Evolutionary conservation across 2,329 filamentous ascomycete species (phyloP), one percentile per base, ranked within the genome.

Genomic region (Xylariaceae sp.): DNA sequence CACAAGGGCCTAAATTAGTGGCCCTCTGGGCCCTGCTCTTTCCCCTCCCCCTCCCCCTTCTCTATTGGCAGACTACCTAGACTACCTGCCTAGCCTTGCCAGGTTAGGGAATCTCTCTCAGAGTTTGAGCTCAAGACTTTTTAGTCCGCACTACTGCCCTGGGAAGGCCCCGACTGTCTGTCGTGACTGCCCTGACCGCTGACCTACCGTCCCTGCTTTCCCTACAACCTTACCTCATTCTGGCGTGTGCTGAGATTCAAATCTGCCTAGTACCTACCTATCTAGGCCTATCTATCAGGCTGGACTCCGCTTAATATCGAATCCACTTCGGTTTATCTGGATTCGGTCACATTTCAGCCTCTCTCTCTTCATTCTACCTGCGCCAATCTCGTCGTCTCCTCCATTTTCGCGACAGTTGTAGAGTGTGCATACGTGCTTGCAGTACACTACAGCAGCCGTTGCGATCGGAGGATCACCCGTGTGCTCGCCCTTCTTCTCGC

Each of bases 241-340:
- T 65, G 63, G 57, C 60, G 60, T 59, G 56, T 58, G 56, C 59
- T 62, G 58, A 61, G 55, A 62, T 60, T 63, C 62, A 63, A 60
- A 63, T 65, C 63, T 62, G 64, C 61, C 65, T 51, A 51, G 49
- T 51, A 51, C 49, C 49, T 51, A 51, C 23, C 49, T 51, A 51
- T 49, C 17, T 18, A 18, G 17, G 47, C 64, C 59, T 63, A 64
- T 62, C 48, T 53, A 56, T 52, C 61, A 62, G 61, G 61, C 61
- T 62, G 60, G 57, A 58, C 63, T 64, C 64, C 63, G 65, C 64
- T 60, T 53, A 57, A 55, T 62, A 47, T 55, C 55, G 57, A 57
- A 58, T 51, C 62, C 62, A 62, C 57, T 47, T 58, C 59, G 45
- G 18, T 45, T 53, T 56, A 51, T 59, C 51, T 44, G 53, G 45